These are phyloP conservation scores for Leishmania braziliensis DNA, from an alignment of 208 protist species.

Conservation along the genomic window DNA sequence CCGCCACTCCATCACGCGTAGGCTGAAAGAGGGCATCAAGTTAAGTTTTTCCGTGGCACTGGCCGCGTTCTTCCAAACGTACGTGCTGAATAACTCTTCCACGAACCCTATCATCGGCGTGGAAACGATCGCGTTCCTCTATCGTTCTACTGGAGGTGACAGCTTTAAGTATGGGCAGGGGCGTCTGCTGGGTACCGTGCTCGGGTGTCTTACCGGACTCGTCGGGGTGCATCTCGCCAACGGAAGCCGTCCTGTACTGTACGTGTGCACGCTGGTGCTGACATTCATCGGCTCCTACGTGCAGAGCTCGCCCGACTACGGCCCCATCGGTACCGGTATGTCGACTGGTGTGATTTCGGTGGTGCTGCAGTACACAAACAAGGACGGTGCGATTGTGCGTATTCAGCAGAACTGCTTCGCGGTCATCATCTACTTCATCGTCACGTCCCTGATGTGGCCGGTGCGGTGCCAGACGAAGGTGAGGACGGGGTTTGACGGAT, in stretches of 20 bases:
- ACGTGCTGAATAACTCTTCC: slow-evolving; percentile 55
- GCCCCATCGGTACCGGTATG: slow-evolving; percentile 72
- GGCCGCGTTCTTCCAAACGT: slow-evolving; percentile 78
- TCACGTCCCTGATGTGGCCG: slow-evolving; percentile 82
- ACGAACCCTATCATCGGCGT: slow-evolving; percentile 73
- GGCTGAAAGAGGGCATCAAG: slow-evolving; percentile 87
- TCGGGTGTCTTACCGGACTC: slow-evolving; percentile 71
- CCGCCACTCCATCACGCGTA: slow-evolving; percentile 67
- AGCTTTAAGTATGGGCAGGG: slow-evolving; percentile 85
- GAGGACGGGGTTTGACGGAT: slow-evolving; percentile 69
- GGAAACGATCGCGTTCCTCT: slow-evolving; percentile 84
- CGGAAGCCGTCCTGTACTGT: slow-evolving; percentile 56
- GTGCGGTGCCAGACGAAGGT: slow-evolving; percentile 75
- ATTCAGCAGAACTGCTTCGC: slow-evolving; percentile 91
- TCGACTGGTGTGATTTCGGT: slow-evolving; percentile 84
- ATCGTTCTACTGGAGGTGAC: slow-evolving; percentile 74
- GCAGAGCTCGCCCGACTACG: slow-evolving; percentile 63
- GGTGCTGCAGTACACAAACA: slow-evolving; percentile 67
- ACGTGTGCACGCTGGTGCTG: slow-evolving; percentile 58
- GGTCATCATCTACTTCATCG: slow-evolving; percentile 86
- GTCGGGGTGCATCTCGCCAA: slow-evolving; percentile 70
- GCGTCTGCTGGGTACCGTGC: slow-evolving; percentile 83
- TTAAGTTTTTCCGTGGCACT: slow-evolving; percentile 71
- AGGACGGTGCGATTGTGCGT: slow-evolving; percentile 66
- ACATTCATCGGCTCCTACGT: slow-evolving; percentile 81